These are phyloP conservation scores for Endothia cerciana DNA, from an alignment of 2,329 filamentous ascomycete genomes.

Conservation along the genomic window DNA sequence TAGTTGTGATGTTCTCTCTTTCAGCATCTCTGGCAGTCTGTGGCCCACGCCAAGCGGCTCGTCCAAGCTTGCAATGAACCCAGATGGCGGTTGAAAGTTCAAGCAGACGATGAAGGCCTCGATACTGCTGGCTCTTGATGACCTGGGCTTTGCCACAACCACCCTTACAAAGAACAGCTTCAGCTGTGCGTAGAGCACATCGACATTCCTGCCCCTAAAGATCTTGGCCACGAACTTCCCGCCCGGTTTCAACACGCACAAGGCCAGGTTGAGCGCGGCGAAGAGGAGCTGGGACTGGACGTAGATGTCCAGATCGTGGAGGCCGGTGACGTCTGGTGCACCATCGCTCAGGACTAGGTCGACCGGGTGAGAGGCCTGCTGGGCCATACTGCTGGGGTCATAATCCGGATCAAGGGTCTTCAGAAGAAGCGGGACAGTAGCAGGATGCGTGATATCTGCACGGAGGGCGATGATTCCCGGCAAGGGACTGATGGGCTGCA, in stretches of 20 bases:
- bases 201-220: constrained; percentile 93
- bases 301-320: constrained; percentile 98
- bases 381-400: constrained; percentile 50
- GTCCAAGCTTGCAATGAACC: constrained; percentile 76
- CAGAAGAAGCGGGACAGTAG: constrained; percentile 87
- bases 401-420: constrained; percentile 79
- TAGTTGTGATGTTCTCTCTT: constrained; percentile 44
- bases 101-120: constrained; percentile 97
- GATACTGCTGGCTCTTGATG: constrained; percentile 92
- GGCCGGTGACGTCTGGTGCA: constrained; percentile 92
- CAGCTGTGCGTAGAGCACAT: constrained; percentile 90
- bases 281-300: constrained; percentile 95
- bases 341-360: constrained; percentile 95
- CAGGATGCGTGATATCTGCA: constrained; percentile 96
- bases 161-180: constrained; percentile 89
- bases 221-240: constrained; percentile 99
- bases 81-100: constrained; percentile 79
- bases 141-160: constrained; percentile 89
- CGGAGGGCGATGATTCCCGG: constrained; percentile 90
- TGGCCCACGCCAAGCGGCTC: constrained; percentile 71
- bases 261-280: constrained; percentile 87
- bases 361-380: constrained; percentile 73
- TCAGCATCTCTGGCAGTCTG: constrained; percentile 55
- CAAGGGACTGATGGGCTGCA: constrained; percentile 93
- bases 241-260: constrained; percentile 89